These are phyloP conservation scores for Rubia tinctorum DNA, from an alignment of 305 asterid species.

Conservation along the genomic window DNA sequence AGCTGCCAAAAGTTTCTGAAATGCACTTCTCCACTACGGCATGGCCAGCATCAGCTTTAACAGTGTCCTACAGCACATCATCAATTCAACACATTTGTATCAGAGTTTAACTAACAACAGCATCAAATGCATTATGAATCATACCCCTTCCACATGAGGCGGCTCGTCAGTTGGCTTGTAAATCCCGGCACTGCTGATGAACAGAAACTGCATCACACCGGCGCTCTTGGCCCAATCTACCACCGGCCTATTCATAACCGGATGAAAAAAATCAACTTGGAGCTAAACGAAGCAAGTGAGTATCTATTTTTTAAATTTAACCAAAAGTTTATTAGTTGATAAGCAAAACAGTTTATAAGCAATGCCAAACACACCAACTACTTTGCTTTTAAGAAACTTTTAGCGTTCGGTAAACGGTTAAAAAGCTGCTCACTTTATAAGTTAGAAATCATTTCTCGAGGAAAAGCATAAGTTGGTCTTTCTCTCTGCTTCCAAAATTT, in stretches of 20 bases:
- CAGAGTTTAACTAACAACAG: background rate
- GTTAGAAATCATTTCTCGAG: too few species aligned
- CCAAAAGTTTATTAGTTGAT: too few species aligned
- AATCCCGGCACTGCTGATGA: conserved; percentile 95
- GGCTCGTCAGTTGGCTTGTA: conserved; percentile 90
- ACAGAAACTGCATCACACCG: conserved; percentile 76
- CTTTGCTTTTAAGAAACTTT: too few species aligned
- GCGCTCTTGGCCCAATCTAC: conserved; percentile 89
- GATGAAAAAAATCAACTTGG: background rate
- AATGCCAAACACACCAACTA: too few species aligned
- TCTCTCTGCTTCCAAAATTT: too few species aligned
- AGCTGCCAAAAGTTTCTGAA: conserved; percentile 56
- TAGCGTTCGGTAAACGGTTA: too few species aligned
- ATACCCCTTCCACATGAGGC: conserved; percentile 98
- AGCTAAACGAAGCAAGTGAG: background rate
- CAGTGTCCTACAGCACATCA: conserved; percentile 56
- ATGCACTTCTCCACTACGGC: conserved; percentile 84
- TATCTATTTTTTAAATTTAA: too few species aligned
- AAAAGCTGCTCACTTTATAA: too few species aligned
- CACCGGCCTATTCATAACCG: conserved; percentile 55
- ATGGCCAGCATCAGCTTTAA: conserved; percentile 90
- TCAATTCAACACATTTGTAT: conserved; percentile 9
- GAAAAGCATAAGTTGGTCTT: too few species aligned
- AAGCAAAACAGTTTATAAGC: too few species aligned
- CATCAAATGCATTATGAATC: background rate